Evolutionary conservation across 2,329 filamentous ascomycete species (phyloP), one percentile per base, ranked within the genome.

Genomic region (Calcarisporium arbuscula): DNA sequence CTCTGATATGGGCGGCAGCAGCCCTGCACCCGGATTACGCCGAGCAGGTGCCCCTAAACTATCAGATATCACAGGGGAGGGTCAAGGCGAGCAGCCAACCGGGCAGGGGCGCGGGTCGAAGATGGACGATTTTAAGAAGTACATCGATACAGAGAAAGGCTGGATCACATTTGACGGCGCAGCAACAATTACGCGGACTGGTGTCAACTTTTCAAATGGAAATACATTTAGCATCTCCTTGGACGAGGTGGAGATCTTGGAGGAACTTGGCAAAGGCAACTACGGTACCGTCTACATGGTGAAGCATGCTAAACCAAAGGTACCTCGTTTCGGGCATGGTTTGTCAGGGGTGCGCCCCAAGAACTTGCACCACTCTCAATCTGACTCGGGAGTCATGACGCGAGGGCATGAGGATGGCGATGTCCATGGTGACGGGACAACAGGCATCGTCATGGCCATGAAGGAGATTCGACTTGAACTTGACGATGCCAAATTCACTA

Each of bases 281-380:
- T 98, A 98, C 51, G 92, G 92, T 40, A 96, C 90, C 2, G 92
- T 98, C 5, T 96, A 94, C 72, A 95, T 92, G 60, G 92, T 96
- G 38, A 79, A 82, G 49, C 92, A 98, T 62, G 79, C 84, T 37
- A 81, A 87, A 51, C 72, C 71, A 10, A 60, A 62, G 32, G 60
- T 66, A 14, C 74, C 74, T 1, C 68, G 76, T 22, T 78, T 80
- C 40, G 74, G 77, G 1, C 67, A 69, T 32, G 76, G 77, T 17
- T 57, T 81, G 14, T 67, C 68, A 20, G 63, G 68, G 22, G 64
- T 62, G 43, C 58, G 4, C 38, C 57, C 22, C 21, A 28, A 26
- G n/a, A 3, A 61, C 10, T 48, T 68, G 16, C 55, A 60, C 19
- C 53, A 57, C 6, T 46, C 58, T 16, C 46, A 61, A 15, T 57